Conservation (phyloP, 108 stramenopile genomes). For the Fragilaria radians region DNA sequence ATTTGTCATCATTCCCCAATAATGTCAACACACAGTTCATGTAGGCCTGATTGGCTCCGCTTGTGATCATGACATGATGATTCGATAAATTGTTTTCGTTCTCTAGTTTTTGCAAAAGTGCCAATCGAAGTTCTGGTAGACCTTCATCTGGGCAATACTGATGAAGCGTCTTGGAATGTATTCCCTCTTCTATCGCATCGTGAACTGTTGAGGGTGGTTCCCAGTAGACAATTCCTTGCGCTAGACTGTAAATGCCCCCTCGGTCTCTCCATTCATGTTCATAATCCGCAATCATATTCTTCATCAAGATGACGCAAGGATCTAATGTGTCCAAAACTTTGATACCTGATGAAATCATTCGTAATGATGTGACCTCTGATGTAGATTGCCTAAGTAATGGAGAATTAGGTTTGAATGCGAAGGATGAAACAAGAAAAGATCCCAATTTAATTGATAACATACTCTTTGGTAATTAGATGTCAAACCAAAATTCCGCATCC, state of each 20-base stretch:
- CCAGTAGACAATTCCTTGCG: conserved; percentile 86
- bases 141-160: conserved; percentile 82
- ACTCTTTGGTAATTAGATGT: no score
- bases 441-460: no score
- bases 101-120: conserved; percentile 40
- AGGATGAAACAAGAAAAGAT: no score
- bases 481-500: no score
- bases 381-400: no score
- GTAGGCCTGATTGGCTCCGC: conserved; percentile 94
- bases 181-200: conserved; percentile 26
- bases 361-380: no score
- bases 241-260: conserved; percentile 69
- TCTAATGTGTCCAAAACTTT: conserved; percentile 51
- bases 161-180: conserved; percentile 26
- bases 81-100: conserved; percentile 54
- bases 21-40: conserved; percentile 80
- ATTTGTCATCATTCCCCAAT: conserved; percentile 39
- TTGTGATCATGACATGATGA: conserved; percentile 83
- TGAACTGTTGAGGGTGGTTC: conserved; percentile 42
- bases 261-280: conserved; percentile 48
- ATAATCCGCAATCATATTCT: conserved; percentile 56
- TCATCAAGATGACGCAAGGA: conserved; percentile 83
- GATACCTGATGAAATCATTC: not conserved
- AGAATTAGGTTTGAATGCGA: no score
- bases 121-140: conserved; percentile 43